Evolutionary conservation across 2,329 filamentous ascomycete species (phyloP).

Genomic region (Periconia macrospinosa): DNA sequence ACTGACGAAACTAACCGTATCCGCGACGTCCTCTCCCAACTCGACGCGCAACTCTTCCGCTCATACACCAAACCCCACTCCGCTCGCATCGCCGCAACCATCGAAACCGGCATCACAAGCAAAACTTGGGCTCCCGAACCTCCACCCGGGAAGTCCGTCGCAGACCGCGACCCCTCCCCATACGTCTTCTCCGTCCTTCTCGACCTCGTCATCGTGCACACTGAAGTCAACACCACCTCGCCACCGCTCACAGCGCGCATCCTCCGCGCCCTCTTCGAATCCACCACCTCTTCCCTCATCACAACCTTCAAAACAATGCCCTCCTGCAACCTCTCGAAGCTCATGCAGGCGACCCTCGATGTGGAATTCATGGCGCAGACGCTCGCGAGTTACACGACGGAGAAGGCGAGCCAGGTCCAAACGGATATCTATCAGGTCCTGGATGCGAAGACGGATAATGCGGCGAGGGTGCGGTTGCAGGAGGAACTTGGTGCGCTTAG

Average conservation of each 20-base stretch:
- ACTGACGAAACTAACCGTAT: conserved; percentile 93
- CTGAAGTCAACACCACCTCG: conserved; percentile 63
- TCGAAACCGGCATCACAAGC: conserved; percentile 71
- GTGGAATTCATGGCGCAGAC: conserved; percentile 97
- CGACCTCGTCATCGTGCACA: conserved; percentile 85
- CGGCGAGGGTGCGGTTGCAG: conserved; percentile 77
- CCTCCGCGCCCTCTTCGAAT: conserved; percentile 82
- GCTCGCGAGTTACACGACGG: conserved; percentile 83
- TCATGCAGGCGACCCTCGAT: conserved; percentile 97
- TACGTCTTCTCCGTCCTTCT: conserved; percentile 91
- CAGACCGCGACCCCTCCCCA: conserved; percentile 74
- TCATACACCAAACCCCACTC: conserved; percentile 76
- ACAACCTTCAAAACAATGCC: conserved; percentile 69
- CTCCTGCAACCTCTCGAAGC: conserved; percentile 73
- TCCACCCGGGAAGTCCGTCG: conserved; percentile 34
- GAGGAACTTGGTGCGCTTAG: conserved; percentile 89
- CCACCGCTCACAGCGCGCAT: conserved; percentile 77
- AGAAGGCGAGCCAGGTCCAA: conserved; percentile 78
- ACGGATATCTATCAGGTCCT: conserved; percentile 90
- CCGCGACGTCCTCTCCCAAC: conserved; percentile 84
- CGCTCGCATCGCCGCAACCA: conserved; percentile 62
- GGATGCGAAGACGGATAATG: conserved; percentile 85
- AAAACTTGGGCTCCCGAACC: conserved; percentile 69
- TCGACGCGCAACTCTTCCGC: conserved; percentile 87
- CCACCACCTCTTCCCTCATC: conserved; percentile 77